phyloP scores from a whole-genome alignment of 1,284 basidiomycete species.

The Sphaerobolus stellatus region DNA sequence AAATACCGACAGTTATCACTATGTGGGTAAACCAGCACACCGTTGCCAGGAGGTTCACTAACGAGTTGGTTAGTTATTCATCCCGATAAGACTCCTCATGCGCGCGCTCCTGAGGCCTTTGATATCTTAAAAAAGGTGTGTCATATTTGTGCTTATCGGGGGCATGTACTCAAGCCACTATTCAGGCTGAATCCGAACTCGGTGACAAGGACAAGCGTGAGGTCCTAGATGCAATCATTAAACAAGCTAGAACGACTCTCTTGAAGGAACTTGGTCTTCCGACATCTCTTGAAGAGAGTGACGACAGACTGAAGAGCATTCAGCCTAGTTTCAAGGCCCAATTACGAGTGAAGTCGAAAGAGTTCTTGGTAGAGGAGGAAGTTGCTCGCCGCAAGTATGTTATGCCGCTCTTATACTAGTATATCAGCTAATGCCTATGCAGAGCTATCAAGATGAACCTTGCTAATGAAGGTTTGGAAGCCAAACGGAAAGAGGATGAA shows the following conservation, averaged over 20 bases:
- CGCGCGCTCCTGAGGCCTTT: conserved; percentile 78
- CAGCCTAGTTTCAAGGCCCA: conserved; percentile 62
- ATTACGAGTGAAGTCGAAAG: conserved; percentile 67
- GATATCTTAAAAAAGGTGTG: conserved; percentile 79
- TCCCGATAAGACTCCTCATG: conserved; percentile 80
- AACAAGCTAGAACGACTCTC: conserved; percentile 61
- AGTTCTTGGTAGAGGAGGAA: conserved; percentile 80
- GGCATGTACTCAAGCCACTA: neutral
- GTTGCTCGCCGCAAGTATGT: conserved; percentile 73
- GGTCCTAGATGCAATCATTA: conserved; percentile 74
- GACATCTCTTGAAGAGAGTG: conserved; percentile 51
- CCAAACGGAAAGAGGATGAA: conserved; percentile 81
- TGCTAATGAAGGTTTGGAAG: conserved; percentile 82
- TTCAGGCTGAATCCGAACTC: conserved; percentile 75
- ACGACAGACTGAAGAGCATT: conserved; percentile 54
- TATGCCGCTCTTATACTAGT: neutral
- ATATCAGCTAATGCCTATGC: neutral
- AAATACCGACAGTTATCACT: conserved; percentile 79
- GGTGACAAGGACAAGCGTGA: conserved; percentile 72
- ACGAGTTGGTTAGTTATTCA: conserved; percentile 74
- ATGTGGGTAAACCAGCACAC: conserved; percentile 48
- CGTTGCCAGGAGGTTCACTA: conserved; percentile 9
- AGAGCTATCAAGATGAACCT: conserved; percentile 84
- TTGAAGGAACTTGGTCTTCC: conserved; percentile 64
- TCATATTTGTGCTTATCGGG: neutral